Evolutionary conservation across 371 early-diverging fungal species (phyloP).

Genomic region (Modicella reniformis): DNA sequence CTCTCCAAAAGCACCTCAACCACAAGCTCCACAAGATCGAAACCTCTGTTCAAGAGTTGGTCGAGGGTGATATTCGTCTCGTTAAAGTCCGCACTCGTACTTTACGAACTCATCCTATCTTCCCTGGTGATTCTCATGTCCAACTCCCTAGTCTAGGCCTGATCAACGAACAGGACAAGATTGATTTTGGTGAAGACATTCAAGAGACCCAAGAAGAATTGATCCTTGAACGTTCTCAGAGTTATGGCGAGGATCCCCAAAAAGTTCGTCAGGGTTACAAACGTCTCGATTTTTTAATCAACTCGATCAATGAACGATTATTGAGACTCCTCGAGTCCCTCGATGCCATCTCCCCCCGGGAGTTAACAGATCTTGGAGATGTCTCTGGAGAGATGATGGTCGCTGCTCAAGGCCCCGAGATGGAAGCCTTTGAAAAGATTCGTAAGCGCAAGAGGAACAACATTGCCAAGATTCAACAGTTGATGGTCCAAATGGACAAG

Average conservation of each 20-base stretch:
- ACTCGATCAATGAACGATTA: constrained; percentile 38
- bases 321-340: constrained; percentile 35
- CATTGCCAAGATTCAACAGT: constrained; percentile 34
- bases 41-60: constrained; percentile 16
- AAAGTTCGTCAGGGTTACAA: constrained; percentile 48
- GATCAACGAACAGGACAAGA: constrained; percentile 28
- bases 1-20: constrained; percentile 26
- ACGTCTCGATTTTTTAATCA: constrained; percentile 36
- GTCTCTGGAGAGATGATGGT: constrained; percentile 29
- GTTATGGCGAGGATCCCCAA: constrained; percentile 27
- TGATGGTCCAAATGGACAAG: constrained; percentile 43
- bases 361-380: constrained; percentile 47
- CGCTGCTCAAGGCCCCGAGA: constrained; percentile 29
- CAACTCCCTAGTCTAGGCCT: constrained; percentile 26
- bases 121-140: constrained; percentile 28
- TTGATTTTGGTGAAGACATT: constrained; percentile 19
- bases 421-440: constrained; percentile 46
- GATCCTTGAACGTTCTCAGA: constrained; percentile 30
- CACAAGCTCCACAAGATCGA: constrained; percentile 31
- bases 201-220: constrained; percentile 44
- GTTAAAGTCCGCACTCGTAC: constrained; percentile 38
- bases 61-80: constrained; percentile 39
- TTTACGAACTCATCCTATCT: constrained; percentile 30
- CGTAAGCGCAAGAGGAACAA: constrained; percentile 35
- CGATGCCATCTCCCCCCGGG: constrained; percentile 40